Evolutionary conservation across 805 yeast genomes (phyloP).

Genomic region (Lipomyces sp.): DNA sequence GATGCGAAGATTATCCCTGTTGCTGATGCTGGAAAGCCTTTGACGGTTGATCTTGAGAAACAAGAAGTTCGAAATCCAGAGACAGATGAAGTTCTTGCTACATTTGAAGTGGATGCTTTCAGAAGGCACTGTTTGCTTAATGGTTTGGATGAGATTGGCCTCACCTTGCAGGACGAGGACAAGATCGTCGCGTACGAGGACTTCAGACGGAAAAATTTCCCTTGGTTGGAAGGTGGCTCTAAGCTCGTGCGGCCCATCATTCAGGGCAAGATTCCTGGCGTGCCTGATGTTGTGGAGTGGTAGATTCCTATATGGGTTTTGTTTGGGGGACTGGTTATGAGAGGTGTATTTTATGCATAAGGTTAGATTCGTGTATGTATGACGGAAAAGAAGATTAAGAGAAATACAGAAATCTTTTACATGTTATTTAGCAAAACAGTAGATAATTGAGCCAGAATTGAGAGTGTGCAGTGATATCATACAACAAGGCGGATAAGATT

Average conservation of each 20-base stretch:
- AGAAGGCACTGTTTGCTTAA: constrained; percentile 92
- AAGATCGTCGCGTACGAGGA: constrained; percentile 71
- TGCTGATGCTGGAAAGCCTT: constrained; percentile 66
- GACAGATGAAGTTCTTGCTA: constrained; percentile 66
- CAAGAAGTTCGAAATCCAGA: constrained; percentile 69
- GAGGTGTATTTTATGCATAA: too few relatives aligned
- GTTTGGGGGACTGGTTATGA: too few relatives aligned
- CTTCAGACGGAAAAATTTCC: constrained; percentile 70
- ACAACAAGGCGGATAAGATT: too few relatives aligned
- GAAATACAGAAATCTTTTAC: too few relatives aligned
- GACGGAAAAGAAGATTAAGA: too few relatives aligned
- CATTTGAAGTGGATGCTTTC: constrained; percentile 85
- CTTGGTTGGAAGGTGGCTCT: constrained; percentile 55
- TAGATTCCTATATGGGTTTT: too few relatives aligned
- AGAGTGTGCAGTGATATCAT: too few relatives aligned
- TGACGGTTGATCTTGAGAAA: constrained; percentile 80
- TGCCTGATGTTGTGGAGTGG: constrained; percentile 28
- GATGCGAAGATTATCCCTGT: constrained; percentile 69
- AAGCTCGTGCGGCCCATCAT: constrained; percentile 21
- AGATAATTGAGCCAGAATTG: too few relatives aligned
- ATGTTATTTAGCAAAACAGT: too few relatives aligned
- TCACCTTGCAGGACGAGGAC: constrained; percentile 86
- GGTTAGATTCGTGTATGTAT: too few relatives aligned
- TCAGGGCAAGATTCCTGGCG: constrained; percentile 28
- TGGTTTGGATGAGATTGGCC: constrained; percentile 95